Conservation (phyloP, 108 stramenopile genomes). For the Conticribra weissflogii region DNA sequence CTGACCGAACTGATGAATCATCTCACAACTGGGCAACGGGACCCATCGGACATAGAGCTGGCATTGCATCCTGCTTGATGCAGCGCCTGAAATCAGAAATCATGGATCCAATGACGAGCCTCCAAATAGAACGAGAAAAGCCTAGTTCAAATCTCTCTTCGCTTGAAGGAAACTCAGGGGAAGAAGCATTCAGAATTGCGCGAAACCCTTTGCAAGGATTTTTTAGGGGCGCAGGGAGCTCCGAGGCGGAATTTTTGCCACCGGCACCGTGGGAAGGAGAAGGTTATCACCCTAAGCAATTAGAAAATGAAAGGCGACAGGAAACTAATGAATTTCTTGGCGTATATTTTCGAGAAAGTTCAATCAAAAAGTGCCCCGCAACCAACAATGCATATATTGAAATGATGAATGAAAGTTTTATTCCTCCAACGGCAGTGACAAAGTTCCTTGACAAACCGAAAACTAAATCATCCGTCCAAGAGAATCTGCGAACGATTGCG, state of each 20-base stretch:
- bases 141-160: conserved; percentile 7
- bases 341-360: conserved; percentile 23
- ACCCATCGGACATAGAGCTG: conserved; percentile 60
- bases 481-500: conserved; percentile 8
- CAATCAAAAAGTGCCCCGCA: background rate
- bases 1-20: conserved; percentile 7
- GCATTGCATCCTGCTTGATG: conserved; percentile 76
- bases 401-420: background rate
- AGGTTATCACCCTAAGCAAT: conserved; percentile 31
- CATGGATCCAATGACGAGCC: conserved; percentile 66
- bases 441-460: conserved; percentile 18
- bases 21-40: conserved; percentile 40
- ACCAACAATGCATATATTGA: background rate
- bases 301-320: conserved; percentile 26
- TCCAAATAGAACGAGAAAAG: conserved; percentile 67
- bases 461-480: background rate
- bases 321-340: conserved; percentile 42
- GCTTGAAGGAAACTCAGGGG: too few species aligned
- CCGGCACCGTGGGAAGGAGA: conserved; percentile 54
- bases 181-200: conserved; percentile 28
- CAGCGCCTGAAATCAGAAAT: conserved; percentile 62
- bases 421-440: conserved; percentile 36
- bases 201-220: conserved; percentile 44
- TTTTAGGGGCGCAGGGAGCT: background rate
- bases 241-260: conserved; percentile 12